These are phyloP conservation scores for Lichtheimia ornata DNA, from an alignment of 371 early-diverging fungal species.

Conservation along the genomic window DNA sequence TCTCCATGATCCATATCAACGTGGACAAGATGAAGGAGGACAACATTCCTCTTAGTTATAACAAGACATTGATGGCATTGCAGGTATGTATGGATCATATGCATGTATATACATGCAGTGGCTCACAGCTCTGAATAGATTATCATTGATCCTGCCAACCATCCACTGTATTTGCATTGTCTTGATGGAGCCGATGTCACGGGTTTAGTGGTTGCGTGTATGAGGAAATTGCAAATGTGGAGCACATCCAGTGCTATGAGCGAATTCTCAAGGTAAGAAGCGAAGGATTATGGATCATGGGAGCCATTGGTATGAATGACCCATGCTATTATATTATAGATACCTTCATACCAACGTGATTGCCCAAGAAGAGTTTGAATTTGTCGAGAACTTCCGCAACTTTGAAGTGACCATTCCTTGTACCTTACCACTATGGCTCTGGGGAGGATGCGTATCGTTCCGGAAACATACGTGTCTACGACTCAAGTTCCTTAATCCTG, in stretches of 20 bases:
- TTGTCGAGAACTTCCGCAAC: conserved; percentile 81
- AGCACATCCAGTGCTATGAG: conserved; percentile 67
- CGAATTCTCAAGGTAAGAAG: conserved; percentile 66
- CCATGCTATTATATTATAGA: conserved; percentile 23
- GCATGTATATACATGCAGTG: too few relatives aligned
- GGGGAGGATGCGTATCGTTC: conserved; percentile 67
- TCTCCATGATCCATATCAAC: conserved; percentile 69
- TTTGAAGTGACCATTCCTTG: conserved; percentile 71
- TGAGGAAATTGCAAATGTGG: conserved; percentile 93
- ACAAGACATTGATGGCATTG: conserved; percentile 74
- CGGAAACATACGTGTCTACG: conserved; percentile 64
- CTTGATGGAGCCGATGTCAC: conserved; percentile 91
- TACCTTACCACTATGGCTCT: conserved; percentile 78
- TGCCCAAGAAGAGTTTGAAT: conserved; percentile 85
- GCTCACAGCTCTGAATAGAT: conserved; percentile 39
- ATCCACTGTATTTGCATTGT: conserved; percentile 90
- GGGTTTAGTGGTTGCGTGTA: conserved; percentile 80
- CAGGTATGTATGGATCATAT: conserved; percentile 39
- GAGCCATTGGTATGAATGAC: background rate
- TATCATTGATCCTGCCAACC: conserved; percentile 73
- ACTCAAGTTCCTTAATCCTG: conserved; percentile 56
- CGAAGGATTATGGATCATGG: too few relatives aligned
- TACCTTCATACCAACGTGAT: conserved; percentile 79
- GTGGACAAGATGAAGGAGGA: conserved; percentile 87
- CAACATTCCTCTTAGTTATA: conserved; percentile 83